Base-by-base conservation (phyloP, 805 yeast genomes). In the Hanseniaspora meyeri region DNA sequence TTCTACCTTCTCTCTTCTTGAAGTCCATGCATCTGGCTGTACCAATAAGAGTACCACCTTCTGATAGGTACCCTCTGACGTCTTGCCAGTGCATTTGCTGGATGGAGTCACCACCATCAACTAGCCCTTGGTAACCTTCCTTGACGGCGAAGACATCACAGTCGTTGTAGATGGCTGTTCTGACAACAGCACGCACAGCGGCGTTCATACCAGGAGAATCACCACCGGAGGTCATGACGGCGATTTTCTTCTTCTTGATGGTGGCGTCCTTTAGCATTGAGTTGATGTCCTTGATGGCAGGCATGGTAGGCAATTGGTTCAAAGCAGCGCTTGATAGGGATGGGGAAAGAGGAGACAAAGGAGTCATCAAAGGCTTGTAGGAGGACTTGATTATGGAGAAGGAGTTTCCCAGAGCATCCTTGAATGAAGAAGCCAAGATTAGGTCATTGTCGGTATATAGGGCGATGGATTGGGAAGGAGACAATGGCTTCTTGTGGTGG, bases 161-260 rank as follows among this genome's bases (percentile, higher is more conserved):
- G 17, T 85, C 90, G 58, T 81, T 76, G 73, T 75, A 80, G 61
- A 93, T 87, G 60, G 95, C 96, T 1, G 96, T 81, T 64, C 98
- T 79, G 9, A 91, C 96, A 58, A 93, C 95, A 0, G 97, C 95
- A 60, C 98, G 78, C 8, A 93, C 98, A 31, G 83, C 87, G 4
- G 97, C 91, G 70, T 89, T 88, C 98, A 93, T 93, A 65, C 99
- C 99, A 34, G 95, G 98, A 54, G 97, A 86, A 68, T 93, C 99
- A 71, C 99, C 98, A 63, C 98, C 98, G 0, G 96, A 87, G 6
- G 97, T 93, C 91, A 93, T 89, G 51, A 93, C 93, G 4, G 95
- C 98, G 61, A 93, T 87, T 62, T 81, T 80, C 63, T 70, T 68
- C 63, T 71, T 68, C n/a, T 32, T 59, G 59, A 3, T 3, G 5